Percentiles rank a stretch among this genome's conserved stretches.
Conservation (phyloP, 768 basidiomycete species). For the Leccinum sublutescens region DNA sequence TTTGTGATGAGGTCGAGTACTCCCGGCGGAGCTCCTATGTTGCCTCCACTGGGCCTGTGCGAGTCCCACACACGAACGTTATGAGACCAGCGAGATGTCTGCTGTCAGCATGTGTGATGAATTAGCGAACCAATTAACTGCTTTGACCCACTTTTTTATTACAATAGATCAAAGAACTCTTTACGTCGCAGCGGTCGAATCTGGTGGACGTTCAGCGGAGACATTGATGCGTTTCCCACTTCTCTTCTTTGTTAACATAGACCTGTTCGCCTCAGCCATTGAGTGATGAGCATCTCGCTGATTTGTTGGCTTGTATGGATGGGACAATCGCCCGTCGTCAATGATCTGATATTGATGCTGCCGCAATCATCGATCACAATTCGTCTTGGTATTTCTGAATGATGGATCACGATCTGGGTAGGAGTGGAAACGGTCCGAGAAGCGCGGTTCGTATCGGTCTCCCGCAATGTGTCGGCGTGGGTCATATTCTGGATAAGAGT, state of each 20-base stretch:
- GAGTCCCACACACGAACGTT: neutral
- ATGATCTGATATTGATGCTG: constrained; percentile 76
- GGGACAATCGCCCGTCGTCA: constrained; percentile 87
- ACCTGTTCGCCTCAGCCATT: constrained; percentile 86
- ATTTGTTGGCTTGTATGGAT: constrained; percentile 62
- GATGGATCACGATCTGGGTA: constrained; percentile 60
- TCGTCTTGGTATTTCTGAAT: constrained; percentile 52
- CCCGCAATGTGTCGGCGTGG: neutral
- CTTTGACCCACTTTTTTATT: constrained; percentile 67
- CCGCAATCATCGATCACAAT: constrained; percentile 73
- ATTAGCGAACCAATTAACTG: constrained; percentile 62
- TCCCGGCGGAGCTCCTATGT: neutral
- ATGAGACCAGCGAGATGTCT: neutral
- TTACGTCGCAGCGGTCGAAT: constrained; percentile 90
- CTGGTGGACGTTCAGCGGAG: constrained; percentile 88
- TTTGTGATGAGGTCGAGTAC: constrained; percentile 83
- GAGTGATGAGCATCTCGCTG: constrained; percentile 48
- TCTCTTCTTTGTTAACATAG: constrained; percentile 80
- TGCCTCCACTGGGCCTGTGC: neutral
- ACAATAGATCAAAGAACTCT: constrained; percentile 77
- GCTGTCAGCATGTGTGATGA: constrained; percentile 42
- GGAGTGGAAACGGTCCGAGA: constrained; percentile 90
- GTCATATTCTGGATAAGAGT: neutral
- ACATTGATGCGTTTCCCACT: constrained; percentile 89
- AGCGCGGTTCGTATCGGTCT: constrained; percentile 62